Base-by-base conservation (phyloP, 176 grass and related monocot genomes). In the Microstegium vimineum region DNA sequence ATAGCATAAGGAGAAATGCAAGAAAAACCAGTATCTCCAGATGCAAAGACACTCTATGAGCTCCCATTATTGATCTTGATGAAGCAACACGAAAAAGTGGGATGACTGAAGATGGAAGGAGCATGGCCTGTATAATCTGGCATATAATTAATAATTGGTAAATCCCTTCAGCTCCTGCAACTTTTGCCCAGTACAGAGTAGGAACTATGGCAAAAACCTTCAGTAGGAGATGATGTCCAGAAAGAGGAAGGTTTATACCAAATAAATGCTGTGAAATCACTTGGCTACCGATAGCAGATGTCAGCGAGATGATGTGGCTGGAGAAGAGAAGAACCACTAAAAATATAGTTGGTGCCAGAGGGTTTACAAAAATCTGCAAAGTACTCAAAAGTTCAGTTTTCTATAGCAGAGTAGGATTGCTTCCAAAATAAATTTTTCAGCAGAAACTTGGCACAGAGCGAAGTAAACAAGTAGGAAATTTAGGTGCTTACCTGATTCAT, bases 1-100 rank as follows among this genome's bases (percentile, higher is more conserved):
- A 94, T 41, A 99, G 87, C 89, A 96, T 90, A 41, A 83, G 83
- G n/a, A 96, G 78, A 90, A 99, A 96, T 41, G 93, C 87, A 78
- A 94, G 78, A 66, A 99, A 90, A 31, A 80, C 75, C 78, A 92
- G 87, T 73, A 99, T 92, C 82, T 94, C 93, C 83, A 96, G 83
- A 82, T 87, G 93, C 76, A 84, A 87, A 74, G 93, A 86, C 36
- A 99, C 86, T 84, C 89, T 99, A 66, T 94, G 82, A 78, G 65
- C 18, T 35, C 93, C 93, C 97, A 99, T 99, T 85, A 99, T 93
- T 62, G 78, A 74, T 88, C 86, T 94, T 38, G 97, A 99, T 20
- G 96, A 95, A 54, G 93, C 91, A 86, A 95, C 77, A 59, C 93
- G 89, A 71, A 99, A 95, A 80, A 99, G 89, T 23, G 96, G 96